These are phyloP conservation scores for Scheffersomyces cryptocercus DNA, from an alignment of 1,139 yeast genomes.

Conservation along the genomic window DNA sequence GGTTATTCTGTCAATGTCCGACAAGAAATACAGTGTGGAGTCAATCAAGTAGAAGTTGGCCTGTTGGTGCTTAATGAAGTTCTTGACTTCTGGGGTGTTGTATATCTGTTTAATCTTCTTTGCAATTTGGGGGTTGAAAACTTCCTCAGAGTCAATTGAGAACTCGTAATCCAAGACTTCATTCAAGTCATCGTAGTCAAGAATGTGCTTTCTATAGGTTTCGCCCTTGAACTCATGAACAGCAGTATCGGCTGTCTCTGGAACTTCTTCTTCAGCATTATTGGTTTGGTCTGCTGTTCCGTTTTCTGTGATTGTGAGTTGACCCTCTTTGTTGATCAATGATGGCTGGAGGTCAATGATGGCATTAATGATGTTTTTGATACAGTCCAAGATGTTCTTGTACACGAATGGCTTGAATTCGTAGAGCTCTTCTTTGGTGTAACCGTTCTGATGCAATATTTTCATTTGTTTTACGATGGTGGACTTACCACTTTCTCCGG, in stretches of 20 bases:
- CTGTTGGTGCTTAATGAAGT: slow-evolving; percentile 59
- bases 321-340: slow-evolving; percentile 41
- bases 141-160: slow-evolving; percentile 48
- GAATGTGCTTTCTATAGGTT: slow-evolving; percentile 17
- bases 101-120: slow-evolving; percentile 52
- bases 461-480: slow-evolving; percentile 76
- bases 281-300: slow-evolving; percentile 8
- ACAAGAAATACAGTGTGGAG: slow-evolving; percentile 79
- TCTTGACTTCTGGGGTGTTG: slow-evolving; percentile 55
- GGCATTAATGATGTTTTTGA: slow-evolving; percentile 61
- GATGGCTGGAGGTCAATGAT: slow-evolving; percentile 51
- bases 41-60: slow-evolving; percentile 84
- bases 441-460: slow-evolving; percentile 72
- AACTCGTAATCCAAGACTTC: slow-evolving; percentile 49
- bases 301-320: slow-evolving; percentile 11
- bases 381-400: slow-evolving; percentile 67
- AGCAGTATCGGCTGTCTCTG: slow-evolving; percentile 9
- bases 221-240: neutral
- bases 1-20: slow-evolving; percentile 65
- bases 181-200: slow-evolving; percentile 45
- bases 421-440: slow-evolving; percentile 58
- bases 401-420: slow-evolving; percentile 73
- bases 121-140: slow-evolving; percentile 48
- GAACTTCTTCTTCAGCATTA: slow-evolving; percentile 12
- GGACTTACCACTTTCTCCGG: slow-evolving; percentile 81